Evolutionary conservation across 176 grass and related monocot species (phyloP).

Genomic region (Chloris gayana): DNA sequence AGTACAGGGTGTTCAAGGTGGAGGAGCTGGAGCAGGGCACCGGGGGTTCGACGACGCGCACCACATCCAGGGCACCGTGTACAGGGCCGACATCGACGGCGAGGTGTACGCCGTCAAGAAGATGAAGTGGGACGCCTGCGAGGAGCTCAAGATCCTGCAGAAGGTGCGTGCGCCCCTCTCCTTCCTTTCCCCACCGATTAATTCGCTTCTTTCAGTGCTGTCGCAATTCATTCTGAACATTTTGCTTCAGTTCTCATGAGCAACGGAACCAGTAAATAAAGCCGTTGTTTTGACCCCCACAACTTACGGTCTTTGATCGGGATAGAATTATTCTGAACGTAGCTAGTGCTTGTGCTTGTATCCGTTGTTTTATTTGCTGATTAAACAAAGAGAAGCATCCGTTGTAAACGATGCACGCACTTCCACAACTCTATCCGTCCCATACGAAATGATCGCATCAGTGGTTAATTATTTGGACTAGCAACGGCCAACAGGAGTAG

Average conservation of each 20-base stretch:
- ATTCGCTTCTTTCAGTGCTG: conserved; percentile 18
- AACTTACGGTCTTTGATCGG: too few relatives aligned
- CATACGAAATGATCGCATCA: not conserved
- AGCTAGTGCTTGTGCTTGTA: not conserved
- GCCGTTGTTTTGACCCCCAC: too few relatives aligned
- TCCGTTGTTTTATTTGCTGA: not conserved
- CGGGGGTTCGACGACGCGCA: conserved; percentile 59
- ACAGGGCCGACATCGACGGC: conserved; percentile 76
- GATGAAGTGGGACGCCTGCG: conserved; percentile 99
- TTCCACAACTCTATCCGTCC: not conserved
- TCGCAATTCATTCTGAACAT: not conserved
- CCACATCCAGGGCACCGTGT: conserved; percentile 84
- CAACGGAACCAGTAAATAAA: too few relatives aligned
- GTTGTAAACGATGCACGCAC: not conserved
- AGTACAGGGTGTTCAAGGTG: conserved; percentile 85
- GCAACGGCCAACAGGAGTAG: not conserved
- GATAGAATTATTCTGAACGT: not conserved
- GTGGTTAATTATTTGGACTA: conserved; percentile 20
- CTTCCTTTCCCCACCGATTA: not conserved
- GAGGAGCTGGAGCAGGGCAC: conserved; percentile 72
- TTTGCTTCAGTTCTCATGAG: too few relatives aligned
- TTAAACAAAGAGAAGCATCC: not conserved
- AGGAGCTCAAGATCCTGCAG: conserved; percentile 97
- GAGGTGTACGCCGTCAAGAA: conserved; percentile 86
- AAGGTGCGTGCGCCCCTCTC: conserved; percentile 51